Evolutionary conservation across 257 asterid species (phyloP).

Genomic region (Linaria vulgaris): DNA sequence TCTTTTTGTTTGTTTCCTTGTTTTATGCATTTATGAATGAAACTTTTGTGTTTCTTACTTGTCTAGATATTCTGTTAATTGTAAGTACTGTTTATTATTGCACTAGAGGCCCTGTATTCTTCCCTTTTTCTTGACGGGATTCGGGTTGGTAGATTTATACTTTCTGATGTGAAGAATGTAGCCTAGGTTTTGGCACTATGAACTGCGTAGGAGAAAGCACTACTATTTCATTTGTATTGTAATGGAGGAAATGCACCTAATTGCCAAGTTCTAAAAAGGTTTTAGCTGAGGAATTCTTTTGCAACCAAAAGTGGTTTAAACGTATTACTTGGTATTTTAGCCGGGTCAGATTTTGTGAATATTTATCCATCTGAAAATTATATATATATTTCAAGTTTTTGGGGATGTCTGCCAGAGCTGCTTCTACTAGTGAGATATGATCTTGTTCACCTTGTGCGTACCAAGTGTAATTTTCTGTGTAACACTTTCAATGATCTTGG

Average conservation of each 20-base stretch:
- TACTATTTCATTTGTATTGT: background rate
- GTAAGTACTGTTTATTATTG: background rate
- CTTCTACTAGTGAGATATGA: background rate
- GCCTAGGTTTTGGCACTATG: background rate
- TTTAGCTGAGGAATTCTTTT: background rate
- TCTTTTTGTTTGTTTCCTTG: slow-evolving; percentile 1
- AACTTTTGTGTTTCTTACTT: background rate
- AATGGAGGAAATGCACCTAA: background rate
- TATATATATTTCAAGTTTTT: background rate
- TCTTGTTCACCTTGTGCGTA: background rate
- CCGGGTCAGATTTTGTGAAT: background rate
- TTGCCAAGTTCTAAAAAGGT: background rate
- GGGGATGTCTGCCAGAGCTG: background rate
- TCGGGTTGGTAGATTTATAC: background rate
- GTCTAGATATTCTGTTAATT: background rate
- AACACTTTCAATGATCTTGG: background rate
- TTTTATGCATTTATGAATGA: background rate
- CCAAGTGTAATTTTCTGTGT: background rate
- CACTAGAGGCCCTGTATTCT: background rate
- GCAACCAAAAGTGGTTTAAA: background rate
- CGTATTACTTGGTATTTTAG: background rate
- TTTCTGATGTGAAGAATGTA: background rate
- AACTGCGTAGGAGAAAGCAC: background rate
- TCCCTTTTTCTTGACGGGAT: background rate
- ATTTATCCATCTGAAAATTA: background rate